Conservation (phyloP, 345 rosid genomes). For the Melaleuca quinquenervia region DNA sequence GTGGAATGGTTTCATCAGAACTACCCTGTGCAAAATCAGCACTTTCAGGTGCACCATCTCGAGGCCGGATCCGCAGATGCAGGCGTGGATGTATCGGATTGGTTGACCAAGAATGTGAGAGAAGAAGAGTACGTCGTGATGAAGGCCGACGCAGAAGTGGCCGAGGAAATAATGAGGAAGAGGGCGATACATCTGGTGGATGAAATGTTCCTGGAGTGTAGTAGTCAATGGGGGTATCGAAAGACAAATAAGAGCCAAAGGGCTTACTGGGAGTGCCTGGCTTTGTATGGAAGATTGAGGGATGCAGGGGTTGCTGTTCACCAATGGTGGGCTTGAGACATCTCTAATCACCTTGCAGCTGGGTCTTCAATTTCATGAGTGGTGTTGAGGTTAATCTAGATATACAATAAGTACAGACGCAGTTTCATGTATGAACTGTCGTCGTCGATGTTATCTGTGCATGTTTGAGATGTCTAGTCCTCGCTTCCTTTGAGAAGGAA, state of each 20-base stretch:
- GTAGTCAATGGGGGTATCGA: constrained; percentile 15
- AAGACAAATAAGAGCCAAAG: constrained; percentile 14
- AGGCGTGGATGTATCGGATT: constrained; percentile 8
- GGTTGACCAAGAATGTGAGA: constrained; percentile 18
- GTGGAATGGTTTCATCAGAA: constrained; percentile 21
- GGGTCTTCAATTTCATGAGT: neutral
- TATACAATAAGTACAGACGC: neutral
- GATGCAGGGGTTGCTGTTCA: constrained; percentile 37
- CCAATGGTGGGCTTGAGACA: constrained; percentile 31
- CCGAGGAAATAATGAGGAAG: constrained; percentile 18
- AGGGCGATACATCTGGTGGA: constrained; percentile 18
- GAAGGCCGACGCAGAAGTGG: constrained; percentile 35
- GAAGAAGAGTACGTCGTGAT: constrained; percentile 36
- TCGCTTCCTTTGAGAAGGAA: neutral
- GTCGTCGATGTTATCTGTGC: neutral
- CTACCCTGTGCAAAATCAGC: constrained; percentile 21
- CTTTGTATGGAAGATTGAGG: constrained; percentile 31
- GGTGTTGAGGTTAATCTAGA: neutral
- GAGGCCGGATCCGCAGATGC: constrained; percentile 1
- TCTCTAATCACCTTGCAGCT: neutral
- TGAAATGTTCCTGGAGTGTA: constrained; percentile 33
- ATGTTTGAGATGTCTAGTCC: neutral
- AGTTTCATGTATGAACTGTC: neutral
- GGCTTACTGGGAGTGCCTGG: constrained; percentile 44
- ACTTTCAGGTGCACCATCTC: constrained; percentile 14